phyloP scores from a whole-genome alignment of 345 rosid genomes.

The Arabis alpina region DNA sequence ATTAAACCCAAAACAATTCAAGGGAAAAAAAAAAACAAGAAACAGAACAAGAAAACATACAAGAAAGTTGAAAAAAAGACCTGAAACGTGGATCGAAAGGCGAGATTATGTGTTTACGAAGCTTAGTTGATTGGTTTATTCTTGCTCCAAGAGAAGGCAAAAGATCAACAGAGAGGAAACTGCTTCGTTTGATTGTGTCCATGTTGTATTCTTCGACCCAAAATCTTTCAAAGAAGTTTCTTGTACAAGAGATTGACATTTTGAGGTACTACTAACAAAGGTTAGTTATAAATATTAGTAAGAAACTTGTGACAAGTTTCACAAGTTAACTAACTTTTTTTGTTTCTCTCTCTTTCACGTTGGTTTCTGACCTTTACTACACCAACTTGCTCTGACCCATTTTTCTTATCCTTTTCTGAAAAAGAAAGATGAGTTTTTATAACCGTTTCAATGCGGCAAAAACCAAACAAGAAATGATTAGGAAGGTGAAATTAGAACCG shows the following conservation, averaged over 20 bases:
- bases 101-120: slow-evolving; percentile 79
- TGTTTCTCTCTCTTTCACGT: slow-evolving; percentile 38
- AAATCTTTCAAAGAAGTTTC: slow-evolving; percentile 84
- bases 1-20: slow-evolving; percentile 32
- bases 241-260: slow-evolving; percentile 51
- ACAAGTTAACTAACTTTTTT: slow-evolving; percentile 55
- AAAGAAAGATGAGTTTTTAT: not conserved
- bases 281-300: slow-evolving; percentile 53
- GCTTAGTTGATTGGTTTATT: slow-evolving; percentile 79
- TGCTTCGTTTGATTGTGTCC: slow-evolving; percentile 51
- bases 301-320: slow-evolving; percentile 54
- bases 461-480: slow-evolving; percentile 38
- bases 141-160: slow-evolving; percentile 97
- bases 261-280: slow-evolving; percentile 7
- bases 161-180: slow-evolving; percentile 78
- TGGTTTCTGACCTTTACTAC: slow-evolving; percentile 44
- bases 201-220: slow-evolving; percentile 65
- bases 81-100: slow-evolving; percentile 81
- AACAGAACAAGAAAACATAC: not conserved
- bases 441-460: slow-evolving; percentile 25
- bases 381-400: slow-evolving; percentile 45
- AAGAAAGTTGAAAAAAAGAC: slow-evolving; percentile 46
- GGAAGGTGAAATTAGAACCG: slow-evolving; percentile 41
- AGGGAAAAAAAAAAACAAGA: not conserved
- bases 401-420: slow-evolving; percentile 39